Percentiles rank a stretch among this genome's conserved stretches.
Evolutionary conservation across 306 rosid genomes (phyloP).

Genomic region (Leucaena leucocephala): DNA sequence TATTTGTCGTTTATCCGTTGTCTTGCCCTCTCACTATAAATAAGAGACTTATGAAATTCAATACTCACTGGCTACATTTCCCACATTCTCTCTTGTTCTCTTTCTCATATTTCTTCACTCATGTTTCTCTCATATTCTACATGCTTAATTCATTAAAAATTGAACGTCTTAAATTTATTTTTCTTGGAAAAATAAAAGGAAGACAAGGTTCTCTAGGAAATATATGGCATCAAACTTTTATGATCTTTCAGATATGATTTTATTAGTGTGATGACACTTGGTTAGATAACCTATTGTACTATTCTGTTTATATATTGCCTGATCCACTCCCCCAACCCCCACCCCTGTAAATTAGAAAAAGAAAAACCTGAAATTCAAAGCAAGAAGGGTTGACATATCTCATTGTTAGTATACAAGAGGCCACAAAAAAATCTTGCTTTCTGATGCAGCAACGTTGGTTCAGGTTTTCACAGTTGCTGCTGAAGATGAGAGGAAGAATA

Average conservation of each 20-base stretch:
- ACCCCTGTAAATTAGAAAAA: neutral
- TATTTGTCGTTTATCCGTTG: too few relatives aligned
- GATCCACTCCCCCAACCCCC: too few relatives aligned
- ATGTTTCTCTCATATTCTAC: neutral
- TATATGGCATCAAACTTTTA: neutral
- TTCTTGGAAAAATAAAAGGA: neutral
- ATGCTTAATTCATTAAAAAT: conserved; percentile 9
- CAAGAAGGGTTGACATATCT: conserved; percentile 15
- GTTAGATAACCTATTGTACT: conserved; percentile 20
- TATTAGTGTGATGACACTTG: conserved; percentile 15
- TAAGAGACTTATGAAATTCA: neutral
- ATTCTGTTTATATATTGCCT: conserved; percentile 8
- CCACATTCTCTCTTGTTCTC: neutral
- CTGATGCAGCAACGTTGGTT: conserved; percentile 45
- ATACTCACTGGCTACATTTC: neutral
- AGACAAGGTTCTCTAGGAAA: conserved; percentile 26
- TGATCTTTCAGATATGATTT: neutral
- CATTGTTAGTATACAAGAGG: conserved; percentile 31
- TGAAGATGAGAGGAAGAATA: conserved; percentile 91
- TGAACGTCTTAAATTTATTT: conserved; percentile 8
- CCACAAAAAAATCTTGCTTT: conserved; percentile 33
- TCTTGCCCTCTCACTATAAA: neutral
- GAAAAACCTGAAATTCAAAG: conserved; percentile 27
- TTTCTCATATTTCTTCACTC: neutral
- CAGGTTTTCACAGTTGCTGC: conserved; percentile 99